Evolutionary conservation across 2,329 filamentous ascomycete species (phyloP), one percentile per base, ranked within the genome.

Genomic region (Eurotiales sp.): DNA sequence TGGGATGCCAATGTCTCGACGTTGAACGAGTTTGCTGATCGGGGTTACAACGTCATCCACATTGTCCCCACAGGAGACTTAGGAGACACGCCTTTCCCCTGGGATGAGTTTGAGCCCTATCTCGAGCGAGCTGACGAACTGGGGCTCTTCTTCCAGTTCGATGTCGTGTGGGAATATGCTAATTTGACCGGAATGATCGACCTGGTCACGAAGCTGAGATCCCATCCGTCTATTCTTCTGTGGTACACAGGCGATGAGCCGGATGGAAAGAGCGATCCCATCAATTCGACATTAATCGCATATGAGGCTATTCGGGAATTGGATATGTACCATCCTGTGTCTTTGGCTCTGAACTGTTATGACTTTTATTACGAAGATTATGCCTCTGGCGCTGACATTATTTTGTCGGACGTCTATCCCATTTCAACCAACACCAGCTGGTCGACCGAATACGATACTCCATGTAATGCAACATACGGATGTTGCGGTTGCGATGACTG

Each of bases 401-500:
- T 85, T 55, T 79, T 84, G 71, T 74, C 75, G 25, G 82, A 85
- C 58, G 74, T 76, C 0, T 85, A 85, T 61, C 81, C 82, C 0
- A 73, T 85, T 54, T 79, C 74, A 25, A 77, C 79, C 56, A 82
- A 83, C 65, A 66, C 74, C 4, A 77, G 72, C 2, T 81, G 70
- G 56, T 80, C 75, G 8, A 75, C 75, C 37, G 65, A 66, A 3
- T 85, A 80, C 72, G 71, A 74, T 52, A 85, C 81, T 0, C 63
- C 66, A 0, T 82, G 79, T 62, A 85, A 84, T 63, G 54, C 66
- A 3, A 84, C 81, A 0, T 79, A 83, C 47, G 82, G 82, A 55
- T 78, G 80, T 66, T 84, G 81, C 65, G 82, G 82, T 8, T 85
- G 83, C 64, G 82, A 85, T 60, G 77, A 80, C 63, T 85, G 82